Conservation (phyloP, 164 flowering plant genomes). For the Umbilicus rupestris region DNA sequence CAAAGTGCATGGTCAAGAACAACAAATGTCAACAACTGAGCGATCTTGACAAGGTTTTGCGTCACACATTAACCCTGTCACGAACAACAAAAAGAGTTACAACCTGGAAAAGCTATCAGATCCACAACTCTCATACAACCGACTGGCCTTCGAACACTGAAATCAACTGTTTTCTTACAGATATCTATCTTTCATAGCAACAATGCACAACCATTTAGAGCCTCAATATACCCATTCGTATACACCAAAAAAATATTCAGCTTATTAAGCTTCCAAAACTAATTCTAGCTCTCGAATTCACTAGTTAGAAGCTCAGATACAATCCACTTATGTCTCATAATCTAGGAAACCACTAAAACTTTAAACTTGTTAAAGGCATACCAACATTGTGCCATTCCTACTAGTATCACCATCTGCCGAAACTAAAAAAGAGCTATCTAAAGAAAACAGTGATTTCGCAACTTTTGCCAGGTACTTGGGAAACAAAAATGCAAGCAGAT, state of each 20-base stretch:
- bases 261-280: neutral
- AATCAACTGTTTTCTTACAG: neutral
- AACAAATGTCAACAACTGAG: neutral
- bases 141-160: neutral
- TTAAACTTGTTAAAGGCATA: too few species aligned
- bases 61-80: neutral
- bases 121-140: neutral
- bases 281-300: neutral
- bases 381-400: too few species aligned
- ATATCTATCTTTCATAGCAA: neutral
- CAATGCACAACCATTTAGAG: neutral
- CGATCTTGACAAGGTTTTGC: neutral
- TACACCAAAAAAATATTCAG: neutral
- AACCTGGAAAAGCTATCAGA: too few species aligned
- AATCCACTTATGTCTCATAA: neutral
- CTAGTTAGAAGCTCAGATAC: neutral
- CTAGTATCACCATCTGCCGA: too few species aligned
- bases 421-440: too few species aligned
- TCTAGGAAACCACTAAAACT: too few species aligned
- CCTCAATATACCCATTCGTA: neutral
- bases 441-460: too few species aligned
- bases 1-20: neutral
- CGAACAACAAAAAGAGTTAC: neutral
- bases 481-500: too few species aligned
- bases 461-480: too few species aligned